These are phyloP conservation scores for Hysterangium stoloniferum DNA, from an alignment of 768 basidiomycete species.

Conservation along the genomic window DNA sequence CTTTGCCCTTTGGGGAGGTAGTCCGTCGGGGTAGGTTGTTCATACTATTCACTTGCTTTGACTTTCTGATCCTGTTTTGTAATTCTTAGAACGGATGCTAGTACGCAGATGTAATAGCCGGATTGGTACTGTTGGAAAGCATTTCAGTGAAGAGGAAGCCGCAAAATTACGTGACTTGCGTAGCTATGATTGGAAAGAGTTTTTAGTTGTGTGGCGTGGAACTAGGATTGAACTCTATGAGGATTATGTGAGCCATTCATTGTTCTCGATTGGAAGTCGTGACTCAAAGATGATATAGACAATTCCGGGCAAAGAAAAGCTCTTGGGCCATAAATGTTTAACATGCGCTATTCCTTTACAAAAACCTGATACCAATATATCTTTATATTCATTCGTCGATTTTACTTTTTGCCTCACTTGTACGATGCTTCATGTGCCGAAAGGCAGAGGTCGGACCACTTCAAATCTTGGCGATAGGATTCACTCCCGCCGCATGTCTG, in stretches of 20 bases:
- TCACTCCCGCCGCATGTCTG: constrained; percentile 43
- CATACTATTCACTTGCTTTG: neutral
- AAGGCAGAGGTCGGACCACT: constrained; percentile 22
- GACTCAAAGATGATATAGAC: constrained; percentile 14
- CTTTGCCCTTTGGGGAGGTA: constrained; percentile 39
- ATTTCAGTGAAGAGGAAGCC: constrained; percentile 63
- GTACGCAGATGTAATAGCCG: constrained; percentile 65
- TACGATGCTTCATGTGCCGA: constrained; percentile 39
- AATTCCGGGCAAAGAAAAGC: constrained; percentile 58
- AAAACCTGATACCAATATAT: constrained; percentile 56
- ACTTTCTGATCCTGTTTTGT: constrained; percentile 5
- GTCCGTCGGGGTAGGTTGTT: constrained; percentile 61
- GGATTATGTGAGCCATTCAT: constrained; percentile 55
- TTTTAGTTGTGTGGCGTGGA: constrained; percentile 77
- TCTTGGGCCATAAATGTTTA: constrained; percentile 68
- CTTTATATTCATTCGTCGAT: constrained; percentile 82
- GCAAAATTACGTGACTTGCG: constrained; percentile 53
- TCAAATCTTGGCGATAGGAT: constrained; percentile 31
- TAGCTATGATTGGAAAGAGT: constrained; percentile 71
- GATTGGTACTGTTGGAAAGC: constrained; percentile 36
- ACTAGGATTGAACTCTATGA: constrained; percentile 76
- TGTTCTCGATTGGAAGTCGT: neutral
- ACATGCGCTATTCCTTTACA: constrained; percentile 71
- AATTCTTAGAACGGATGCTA: constrained; percentile 75
- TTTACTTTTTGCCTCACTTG: constrained; percentile 74